Evolutionary conservation across 2,329 filamentous ascomycete species (phyloP).

Genomic region (Diplodia seriata): DNA sequence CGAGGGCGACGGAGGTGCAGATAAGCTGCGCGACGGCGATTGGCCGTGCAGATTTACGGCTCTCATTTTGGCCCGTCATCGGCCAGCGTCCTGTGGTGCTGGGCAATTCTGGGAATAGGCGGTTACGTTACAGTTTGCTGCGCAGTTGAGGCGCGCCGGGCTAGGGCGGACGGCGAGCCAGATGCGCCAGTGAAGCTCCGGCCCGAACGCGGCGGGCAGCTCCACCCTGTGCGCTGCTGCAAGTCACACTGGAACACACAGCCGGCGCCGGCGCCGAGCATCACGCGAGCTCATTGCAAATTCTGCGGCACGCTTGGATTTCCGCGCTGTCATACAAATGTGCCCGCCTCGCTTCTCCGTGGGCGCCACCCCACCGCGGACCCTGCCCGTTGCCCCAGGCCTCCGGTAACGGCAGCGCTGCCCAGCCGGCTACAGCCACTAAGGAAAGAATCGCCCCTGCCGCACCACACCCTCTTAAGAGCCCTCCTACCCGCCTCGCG

Average conservation of each 20-base stretch:
- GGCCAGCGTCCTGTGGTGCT: constrained; percentile 20
- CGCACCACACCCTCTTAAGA: neutral
- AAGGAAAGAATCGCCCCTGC: constrained; percentile 8
- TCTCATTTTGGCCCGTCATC: constrained; percentile 32
- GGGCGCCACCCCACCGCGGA: constrained; percentile 24
- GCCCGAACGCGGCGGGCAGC: constrained; percentile 13
- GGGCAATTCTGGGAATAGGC: constrained; percentile 26
- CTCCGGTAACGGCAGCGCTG: constrained; percentile 29
- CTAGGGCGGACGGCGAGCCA: constrained; percentile 19
- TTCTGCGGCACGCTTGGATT: constrained; percentile 22
- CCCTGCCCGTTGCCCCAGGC: constrained; percentile 10
- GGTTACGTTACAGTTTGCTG: constrained; percentile 33
- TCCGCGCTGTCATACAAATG: constrained; percentile 30
- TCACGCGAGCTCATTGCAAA: constrained; percentile 29
- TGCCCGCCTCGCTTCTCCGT: constrained; percentile 23
- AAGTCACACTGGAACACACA: neutral
- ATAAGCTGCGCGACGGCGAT: constrained; percentile 29
- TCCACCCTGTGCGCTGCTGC: constrained; percentile 10
- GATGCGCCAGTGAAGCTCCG: constrained; percentile 15
- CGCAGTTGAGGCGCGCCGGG: constrained; percentile 27
- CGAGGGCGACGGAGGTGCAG: constrained; percentile 14
- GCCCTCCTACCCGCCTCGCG: constrained; percentile 5
- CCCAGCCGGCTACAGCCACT: constrained; percentile 16
- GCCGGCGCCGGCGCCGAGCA: constrained; percentile 28
- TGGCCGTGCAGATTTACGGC: constrained; percentile 24